Conservation (phyloP, 805 yeast species). For the Jamesozyma jinghongensis region DNA sequence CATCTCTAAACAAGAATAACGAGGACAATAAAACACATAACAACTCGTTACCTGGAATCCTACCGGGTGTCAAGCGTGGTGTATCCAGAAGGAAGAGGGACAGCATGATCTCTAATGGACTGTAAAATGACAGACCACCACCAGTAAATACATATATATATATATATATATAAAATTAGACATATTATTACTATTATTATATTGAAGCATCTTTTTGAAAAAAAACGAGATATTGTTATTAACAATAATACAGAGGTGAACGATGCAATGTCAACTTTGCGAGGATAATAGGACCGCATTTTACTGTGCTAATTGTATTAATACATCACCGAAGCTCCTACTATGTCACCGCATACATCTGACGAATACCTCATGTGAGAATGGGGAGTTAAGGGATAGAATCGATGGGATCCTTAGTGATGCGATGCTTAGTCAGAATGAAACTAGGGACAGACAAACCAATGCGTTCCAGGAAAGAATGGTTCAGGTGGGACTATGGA, state of each 20-base stretch:
- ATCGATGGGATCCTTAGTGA: constrained; percentile 16
- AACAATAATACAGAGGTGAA: no score
- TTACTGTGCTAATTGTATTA: constrained; percentile 24
- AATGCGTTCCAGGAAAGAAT: background rate
- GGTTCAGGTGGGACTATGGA: background rate
- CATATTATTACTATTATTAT: background rate
- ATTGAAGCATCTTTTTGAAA: background rate
- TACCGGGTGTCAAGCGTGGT: constrained; percentile 15
- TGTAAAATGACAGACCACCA: background rate
- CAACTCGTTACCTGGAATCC: background rate
- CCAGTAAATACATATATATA: background rate
- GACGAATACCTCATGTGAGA: constrained; percentile 9
- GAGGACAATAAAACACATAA: background rate
- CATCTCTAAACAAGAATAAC: background rate
- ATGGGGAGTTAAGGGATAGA: constrained; percentile 8
- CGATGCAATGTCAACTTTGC: constrained; percentile 17
- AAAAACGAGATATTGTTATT: background rate
- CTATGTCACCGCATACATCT: constrained; percentile 8
- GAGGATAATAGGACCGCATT: constrained; percentile 10
- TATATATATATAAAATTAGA: background rate
- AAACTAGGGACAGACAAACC: no score
- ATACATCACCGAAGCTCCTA: constrained; percentile 15
- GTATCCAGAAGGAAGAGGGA: constrained; percentile 8
- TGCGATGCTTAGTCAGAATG: constrained; percentile 2
- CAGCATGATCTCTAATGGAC: background rate